These are phyloP conservation scores for Melampsora larici-populina DNA, from an alignment of 1,284 basidiomycete species.

Conservation along the genomic window DNA sequence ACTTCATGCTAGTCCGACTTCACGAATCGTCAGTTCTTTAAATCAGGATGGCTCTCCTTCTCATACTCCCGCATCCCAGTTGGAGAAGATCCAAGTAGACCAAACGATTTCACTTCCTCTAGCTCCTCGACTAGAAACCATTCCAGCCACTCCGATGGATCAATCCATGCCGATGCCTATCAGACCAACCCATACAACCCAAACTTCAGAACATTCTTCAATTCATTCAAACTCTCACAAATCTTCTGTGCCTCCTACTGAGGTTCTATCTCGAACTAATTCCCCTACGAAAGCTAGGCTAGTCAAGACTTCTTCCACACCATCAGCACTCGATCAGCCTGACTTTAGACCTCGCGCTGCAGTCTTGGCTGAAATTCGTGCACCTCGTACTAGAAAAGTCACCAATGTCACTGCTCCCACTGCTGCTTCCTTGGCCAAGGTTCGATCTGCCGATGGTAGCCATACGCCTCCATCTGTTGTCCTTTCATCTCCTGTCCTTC, in stretches of 20 bases:
- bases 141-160: conserved; percentile 1
- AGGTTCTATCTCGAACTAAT: background rate
- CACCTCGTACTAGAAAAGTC: conserved; percentile 10
- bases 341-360: conserved; percentile 5
- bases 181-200: background rate
- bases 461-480: background rate
- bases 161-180: background rate
- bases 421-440: conserved; percentile 34
- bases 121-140: background rate
- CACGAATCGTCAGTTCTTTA: too few relatives aligned
- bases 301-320: background rate
- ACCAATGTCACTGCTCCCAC: conserved; percentile 35
- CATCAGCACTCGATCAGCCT: background rate
- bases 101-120: background rate
- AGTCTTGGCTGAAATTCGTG: conserved; percentile 8
- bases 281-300: background rate
- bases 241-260: background rate
- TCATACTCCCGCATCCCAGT: background rate
- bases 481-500: background rate
- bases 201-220: background rate
- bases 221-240: background rate
- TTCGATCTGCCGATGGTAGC: conserved; percentile 3
- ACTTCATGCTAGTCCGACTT: too few relatives aligned
- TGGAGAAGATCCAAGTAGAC: background rate
- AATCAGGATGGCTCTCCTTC: background rate